These are phyloP conservation scores for Fusarium lyarnte DNA, from an alignment of 2,329 filamentous ascomycete species.

Conservation along the genomic window DNA sequence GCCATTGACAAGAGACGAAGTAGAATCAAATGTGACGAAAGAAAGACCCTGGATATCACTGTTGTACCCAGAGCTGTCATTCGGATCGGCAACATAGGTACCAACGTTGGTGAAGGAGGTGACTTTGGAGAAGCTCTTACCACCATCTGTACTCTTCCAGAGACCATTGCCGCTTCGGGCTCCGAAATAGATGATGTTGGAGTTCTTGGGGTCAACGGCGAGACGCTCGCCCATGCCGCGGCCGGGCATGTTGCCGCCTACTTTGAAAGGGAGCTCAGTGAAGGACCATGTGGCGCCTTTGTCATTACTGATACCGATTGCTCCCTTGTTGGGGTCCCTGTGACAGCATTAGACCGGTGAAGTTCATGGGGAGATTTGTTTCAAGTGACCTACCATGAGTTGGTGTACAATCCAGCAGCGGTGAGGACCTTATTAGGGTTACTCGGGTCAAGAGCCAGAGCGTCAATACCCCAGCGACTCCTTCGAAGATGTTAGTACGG, in stretches of 20 bases:
- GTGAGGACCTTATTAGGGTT: slow-evolving; percentile 62
- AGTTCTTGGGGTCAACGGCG: slow-evolving; percentile 66
- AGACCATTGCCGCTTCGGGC: slow-evolving; percentile 67
- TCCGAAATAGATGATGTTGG: slow-evolving; percentile 66
- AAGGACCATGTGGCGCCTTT: slow-evolving; percentile 62
- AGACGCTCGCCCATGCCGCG: slow-evolving; percentile 68
- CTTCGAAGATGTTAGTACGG: slow-evolving; percentile 37
- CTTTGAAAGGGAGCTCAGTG: slow-evolving; percentile 64
- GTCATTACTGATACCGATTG: slow-evolving; percentile 64
- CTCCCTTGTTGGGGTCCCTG: slow-evolving; percentile 63
- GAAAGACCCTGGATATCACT: slow-evolving; percentile 58
- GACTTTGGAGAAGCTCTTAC: slow-evolving; percentile 63
- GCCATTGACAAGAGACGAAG: slow-evolving; percentile 55
- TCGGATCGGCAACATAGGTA: slow-evolving; percentile 57
- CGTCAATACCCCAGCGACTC: slow-evolving; percentile 67
- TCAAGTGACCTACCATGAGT: slow-evolving; percentile 50
- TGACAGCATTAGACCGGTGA: rapidly evolving
- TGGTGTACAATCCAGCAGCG: slow-evolving; percentile 68
- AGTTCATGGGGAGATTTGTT: rapidly evolving
- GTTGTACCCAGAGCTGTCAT: slow-evolving; percentile 55
- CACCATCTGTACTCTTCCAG: slow-evolving; percentile 66
- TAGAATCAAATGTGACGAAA: slow-evolving; percentile 66
- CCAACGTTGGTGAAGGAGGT: slow-evolving; percentile 61
- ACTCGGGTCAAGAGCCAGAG: slow-evolving; percentile 64
- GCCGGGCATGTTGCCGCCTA: slow-evolving; percentile 70